These are phyloP conservation scores for Corchorus capsularis DNA, from an alignment of 345 rosid genomes.

Conservation along the genomic window DNA sequence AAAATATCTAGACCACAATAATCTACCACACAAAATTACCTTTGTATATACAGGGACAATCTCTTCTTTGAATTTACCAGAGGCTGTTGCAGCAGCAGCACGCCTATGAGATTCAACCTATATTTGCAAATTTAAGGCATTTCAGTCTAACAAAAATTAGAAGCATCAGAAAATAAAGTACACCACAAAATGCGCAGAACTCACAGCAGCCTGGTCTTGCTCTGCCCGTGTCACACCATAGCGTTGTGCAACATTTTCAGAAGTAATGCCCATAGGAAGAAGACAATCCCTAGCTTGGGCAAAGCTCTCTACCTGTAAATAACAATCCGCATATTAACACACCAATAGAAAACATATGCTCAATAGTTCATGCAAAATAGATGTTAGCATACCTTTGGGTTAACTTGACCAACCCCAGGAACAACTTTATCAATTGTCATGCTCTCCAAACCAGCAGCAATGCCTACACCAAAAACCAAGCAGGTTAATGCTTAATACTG, in stretches of 20 bases:
- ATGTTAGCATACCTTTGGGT: constrained; percentile 61
- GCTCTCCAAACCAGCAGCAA: constrained; percentile 91
- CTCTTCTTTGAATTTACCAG: constrained; percentile 91
- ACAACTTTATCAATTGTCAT: constrained; percentile 55
- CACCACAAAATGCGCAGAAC: constrained; percentile 20
- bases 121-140: constrained; percentile 23
- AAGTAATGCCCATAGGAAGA: constrained; percentile 95
- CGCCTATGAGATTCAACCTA: constrained; percentile 94
- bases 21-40: constrained; percentile 40
- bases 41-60: constrained; percentile 80
- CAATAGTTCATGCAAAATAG: background rate
- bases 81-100: constrained; percentile 83
- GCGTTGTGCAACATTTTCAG: constrained; percentile 90
- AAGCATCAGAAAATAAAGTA: constrained; percentile 10
- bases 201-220: constrained; percentile 90
- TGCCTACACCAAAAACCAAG: constrained; percentile 49
- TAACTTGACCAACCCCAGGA: constrained; percentile 30
- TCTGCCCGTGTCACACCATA: constrained; percentile 81
- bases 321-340: constrained; percentile 6
- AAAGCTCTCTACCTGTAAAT: constrained; percentile 56
- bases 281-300: constrained; percentile 85
- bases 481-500: constrained; percentile 18
- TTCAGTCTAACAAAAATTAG: constrained; percentile 14
- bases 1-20: background rate
- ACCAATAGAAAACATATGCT: constrained; percentile 9